phyloP scores from a whole-genome alignment of 345 rosid species.

The Ceriops tagal region DNA sequence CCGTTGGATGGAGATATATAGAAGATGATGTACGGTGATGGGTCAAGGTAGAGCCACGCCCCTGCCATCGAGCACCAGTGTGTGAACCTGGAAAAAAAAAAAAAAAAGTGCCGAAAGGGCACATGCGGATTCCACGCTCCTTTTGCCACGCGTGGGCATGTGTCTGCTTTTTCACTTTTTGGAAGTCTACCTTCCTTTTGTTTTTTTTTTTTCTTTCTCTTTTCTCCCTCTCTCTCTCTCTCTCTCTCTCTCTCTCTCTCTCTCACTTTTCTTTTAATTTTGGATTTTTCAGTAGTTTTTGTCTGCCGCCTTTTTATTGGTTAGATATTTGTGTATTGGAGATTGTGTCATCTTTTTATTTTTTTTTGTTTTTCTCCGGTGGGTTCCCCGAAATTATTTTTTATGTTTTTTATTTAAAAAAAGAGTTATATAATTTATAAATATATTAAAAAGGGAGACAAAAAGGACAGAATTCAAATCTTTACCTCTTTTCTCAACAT shows the following conservation, averaged over 20 bases:
- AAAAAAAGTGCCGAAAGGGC: slow-evolving; percentile 21
- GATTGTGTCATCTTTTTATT: too few relatives aligned
- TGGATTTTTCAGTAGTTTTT: neutral
- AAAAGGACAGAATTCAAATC: too few relatives aligned
- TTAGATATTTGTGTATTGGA: too few relatives aligned
- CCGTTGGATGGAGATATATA: slow-evolving; percentile 19
- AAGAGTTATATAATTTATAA: neutral
- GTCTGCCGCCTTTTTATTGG: too few relatives aligned
- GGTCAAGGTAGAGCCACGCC: slow-evolving; percentile 17
- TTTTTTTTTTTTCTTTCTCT: neutral
- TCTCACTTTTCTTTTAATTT: neutral
- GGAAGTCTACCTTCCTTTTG: neutral
- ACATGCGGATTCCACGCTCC: slow-evolving; percentile 42
- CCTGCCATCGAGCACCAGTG: slow-evolving; percentile 8
- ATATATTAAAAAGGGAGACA: too few relatives aligned
- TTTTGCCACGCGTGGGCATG: slow-evolving; percentile 27
- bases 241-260: neutral
- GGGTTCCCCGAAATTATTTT: neutral
- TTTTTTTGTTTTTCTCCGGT: neutral
- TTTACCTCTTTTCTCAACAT: too few relatives aligned
- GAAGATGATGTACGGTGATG: slow-evolving; percentile 14
- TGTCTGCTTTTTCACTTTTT: neutral
- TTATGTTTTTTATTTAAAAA: neutral
- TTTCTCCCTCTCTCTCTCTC: neutral
- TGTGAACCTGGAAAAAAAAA: neutral